These are phyloP conservation scores for Peniophora sp. DNA, from an alignment of 1,284 basidiomycete species.

Conservation along the genomic window DNA sequence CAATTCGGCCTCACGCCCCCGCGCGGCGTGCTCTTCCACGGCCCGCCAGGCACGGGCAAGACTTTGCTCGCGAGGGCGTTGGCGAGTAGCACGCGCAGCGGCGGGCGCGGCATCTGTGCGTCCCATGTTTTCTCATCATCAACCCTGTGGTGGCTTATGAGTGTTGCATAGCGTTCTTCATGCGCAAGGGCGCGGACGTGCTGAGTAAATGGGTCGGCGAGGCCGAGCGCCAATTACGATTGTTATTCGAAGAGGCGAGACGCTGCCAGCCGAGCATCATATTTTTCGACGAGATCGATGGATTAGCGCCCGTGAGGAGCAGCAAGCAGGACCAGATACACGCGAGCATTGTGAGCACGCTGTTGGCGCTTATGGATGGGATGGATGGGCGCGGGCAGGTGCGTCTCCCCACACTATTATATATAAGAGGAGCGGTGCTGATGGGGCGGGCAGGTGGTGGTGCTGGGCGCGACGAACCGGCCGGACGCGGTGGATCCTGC, in stretches of 20 bases:
- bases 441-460: constrained; percentile 67
- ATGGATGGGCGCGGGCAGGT: constrained; percentile 87
- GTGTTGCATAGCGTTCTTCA: constrained; percentile 79
- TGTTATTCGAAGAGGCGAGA: constrained; percentile 93
- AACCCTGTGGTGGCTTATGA: constrained; percentile 2
- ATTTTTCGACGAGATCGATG: constrained; percentile 98
- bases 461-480: constrained; percentile 96
- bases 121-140: constrained; percentile 8
- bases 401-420: no score
- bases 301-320: constrained; percentile 93
- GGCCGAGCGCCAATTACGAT: constrained; percentile 91
- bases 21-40: constrained; percentile 95
- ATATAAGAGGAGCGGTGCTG: no score
- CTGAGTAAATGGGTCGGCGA: constrained; percentile 99
- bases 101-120: constrained; percentile 86
- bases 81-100: constrained; percentile 87
- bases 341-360: constrained; percentile 93
- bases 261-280: constrained; percentile 93
- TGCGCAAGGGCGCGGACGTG: constrained; percentile 99
- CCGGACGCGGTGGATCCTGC: constrained; percentile 98
- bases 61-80: constrained; percentile 90
- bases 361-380: constrained; percentile 97
- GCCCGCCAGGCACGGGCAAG: constrained; percentile 92
- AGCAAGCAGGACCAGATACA: constrained; percentile 99
- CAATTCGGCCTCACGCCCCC: constrained; percentile 93